phyloP scores from a whole-genome alignment of 768 basidiomycete species.

The Pleurotus djamor region DNA sequence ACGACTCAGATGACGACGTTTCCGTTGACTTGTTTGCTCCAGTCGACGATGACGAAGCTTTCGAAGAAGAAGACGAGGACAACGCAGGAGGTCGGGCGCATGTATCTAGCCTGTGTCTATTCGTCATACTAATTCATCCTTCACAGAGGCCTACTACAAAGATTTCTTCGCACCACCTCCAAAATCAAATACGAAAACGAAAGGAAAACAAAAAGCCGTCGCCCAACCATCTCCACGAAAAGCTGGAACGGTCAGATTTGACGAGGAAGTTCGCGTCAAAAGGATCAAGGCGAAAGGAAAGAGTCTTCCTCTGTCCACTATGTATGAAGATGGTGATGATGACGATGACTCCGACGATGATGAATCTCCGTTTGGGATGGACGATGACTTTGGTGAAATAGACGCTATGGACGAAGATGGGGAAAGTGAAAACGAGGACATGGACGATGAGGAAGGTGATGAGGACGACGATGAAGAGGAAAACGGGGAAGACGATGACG shows the following conservation, averaged over 20 bases:
- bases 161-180: constrained; percentile 86
- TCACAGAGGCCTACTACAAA: constrained; percentile 59
- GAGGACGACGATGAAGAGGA: constrained; percentile 23
- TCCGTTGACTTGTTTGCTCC: constrained; percentile 67
- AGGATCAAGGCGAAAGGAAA: constrained; percentile 75
- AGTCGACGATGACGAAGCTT: constrained; percentile 41
- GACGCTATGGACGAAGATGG: constrained; percentile 33
- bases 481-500: constrained; percentile 21
- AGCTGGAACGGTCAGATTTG: constrained; percentile 67
- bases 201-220: constrained; percentile 12
- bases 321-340: constrained; percentile 31
- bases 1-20: constrained; percentile 53
- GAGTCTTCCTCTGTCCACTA: constrained; percentile 48
- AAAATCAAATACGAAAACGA: constrained; percentile 14
- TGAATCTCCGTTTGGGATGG: constrained; percentile 19
- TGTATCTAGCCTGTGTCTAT: neutral
- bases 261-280: constrained; percentile 79
- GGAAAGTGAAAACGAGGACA: constrained; percentile 31
- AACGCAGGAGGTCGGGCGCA: constrained; percentile 26
- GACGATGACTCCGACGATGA: constrained; percentile 37
- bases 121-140: neutral
- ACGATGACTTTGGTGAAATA: constrained; percentile 26
- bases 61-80: constrained; percentile 44
- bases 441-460: constrained; percentile 51
- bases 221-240: constrained; percentile 13